Evolutionary conservation across 202 grass and related monocot species (phyloP), one percentile per base, ranked within the genome.

Genomic region (Zoysia matrella): DNA sequence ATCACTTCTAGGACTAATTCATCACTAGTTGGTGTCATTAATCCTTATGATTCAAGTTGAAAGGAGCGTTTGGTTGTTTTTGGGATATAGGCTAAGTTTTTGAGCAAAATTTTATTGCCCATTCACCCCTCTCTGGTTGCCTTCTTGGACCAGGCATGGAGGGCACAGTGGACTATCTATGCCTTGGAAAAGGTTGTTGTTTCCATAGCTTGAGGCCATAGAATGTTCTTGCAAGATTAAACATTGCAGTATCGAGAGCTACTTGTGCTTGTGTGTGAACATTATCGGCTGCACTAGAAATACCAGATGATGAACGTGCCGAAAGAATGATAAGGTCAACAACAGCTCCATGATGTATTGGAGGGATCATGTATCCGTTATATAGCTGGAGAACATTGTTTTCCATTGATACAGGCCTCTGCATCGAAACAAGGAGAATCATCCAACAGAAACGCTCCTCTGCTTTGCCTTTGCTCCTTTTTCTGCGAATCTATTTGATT

Each of bases 201-300:
- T 79, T 79, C 64, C 77, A 69, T 55, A 79, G 57, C 52, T 79
- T 79, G 77, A 79, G 77, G n/a, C n/a, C 65, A 69, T 30, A 68
- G n/a, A 79, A 57, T 69, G 77, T 69, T 69, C 42, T 79, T 79
- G n/a, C 41, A 57, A 79, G 77, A 22, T 79, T 55, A 56, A 65
- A 79, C 52, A 79, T 69, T 69, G 52, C 77, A 68, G 22, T 47
- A 44, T 79, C 52, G 6, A 79, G 77, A 47, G 77, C 65, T 58
- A 1, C 16, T 47, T 69, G 65, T 69, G 77, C 65, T 42, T 67
- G 77, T 15, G 41, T 57, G 52, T 41, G 40, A 68, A 79, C 40
- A 56, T 68, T 22, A 68, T 68, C 10, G 0, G 41, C 15, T 58
- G 42, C 10, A 69, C 64, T 10, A 68, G 51, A 79, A 56, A 69